Conservation (phyloP, 495 filamentous ascomycete genomes). For the Schizothecium vesticola region DNA sequence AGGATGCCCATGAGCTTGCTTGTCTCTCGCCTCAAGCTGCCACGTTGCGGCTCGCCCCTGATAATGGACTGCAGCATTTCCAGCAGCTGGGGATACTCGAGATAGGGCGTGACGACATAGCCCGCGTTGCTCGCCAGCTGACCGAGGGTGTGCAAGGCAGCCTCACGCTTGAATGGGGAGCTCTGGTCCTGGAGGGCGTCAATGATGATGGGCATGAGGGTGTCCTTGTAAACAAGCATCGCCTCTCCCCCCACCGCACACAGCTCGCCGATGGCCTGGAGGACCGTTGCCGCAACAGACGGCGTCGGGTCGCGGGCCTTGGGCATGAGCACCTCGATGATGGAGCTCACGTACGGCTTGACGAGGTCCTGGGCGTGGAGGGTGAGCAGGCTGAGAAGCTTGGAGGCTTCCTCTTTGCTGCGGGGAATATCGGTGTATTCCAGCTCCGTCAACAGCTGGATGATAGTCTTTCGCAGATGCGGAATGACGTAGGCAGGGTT, state of each 20-base stretch:
- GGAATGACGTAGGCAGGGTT: slow-evolving; percentile 98
- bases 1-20: slow-evolving; percentile 94
- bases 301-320: slow-evolving; percentile 78
- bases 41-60: slow-evolving; percentile 74
- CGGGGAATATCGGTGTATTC: slow-evolving; percentile 90
- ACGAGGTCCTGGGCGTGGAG: slow-evolving; percentile 85
- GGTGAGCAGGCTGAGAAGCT: slow-evolving; percentile 85
- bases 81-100: slow-evolving; percentile 88
- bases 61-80: slow-evolving; percentile 91
- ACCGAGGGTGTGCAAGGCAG: slow-evolving; percentile 83
- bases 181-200: slow-evolving; percentile 88
- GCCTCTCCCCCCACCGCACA: slow-evolving; percentile 87
- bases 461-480: slow-evolving; percentile 83
- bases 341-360: slow-evolving; percentile 91
- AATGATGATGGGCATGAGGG: slow-evolving; percentile 92
- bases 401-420: slow-evolving; percentile 93
- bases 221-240: slow-evolving; percentile 80
- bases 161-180: slow-evolving; percentile 80
- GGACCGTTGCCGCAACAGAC: slow-evolving; percentile 84
- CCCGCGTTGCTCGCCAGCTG: slow-evolving; percentile 91
- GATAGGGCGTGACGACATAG: slow-evolving; percentile 95
- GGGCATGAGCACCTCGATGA: slow-evolving; percentile 83
- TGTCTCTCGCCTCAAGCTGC: slow-evolving; percentile 80
- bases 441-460: slow-evolving; percentile 92
- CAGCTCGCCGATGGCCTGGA: slow-evolving; percentile 88